Evolutionary conservation across 176 grass and related monocot species (phyloP), one percentile per base, ranked within the genome.

Genomic region (Oryza meyeriana): DNA sequence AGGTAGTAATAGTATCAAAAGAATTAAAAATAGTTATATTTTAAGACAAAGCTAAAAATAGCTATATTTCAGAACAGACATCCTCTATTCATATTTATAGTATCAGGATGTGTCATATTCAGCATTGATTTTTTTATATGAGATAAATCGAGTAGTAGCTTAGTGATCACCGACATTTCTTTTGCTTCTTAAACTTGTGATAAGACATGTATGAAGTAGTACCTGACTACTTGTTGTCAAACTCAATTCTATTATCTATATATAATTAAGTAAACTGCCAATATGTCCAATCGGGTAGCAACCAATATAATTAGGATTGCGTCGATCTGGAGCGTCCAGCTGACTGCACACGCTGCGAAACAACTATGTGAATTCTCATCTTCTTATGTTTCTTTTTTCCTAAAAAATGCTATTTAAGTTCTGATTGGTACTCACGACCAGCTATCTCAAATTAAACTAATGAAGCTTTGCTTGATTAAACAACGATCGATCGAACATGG

Each of bases 361-460:
- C 66, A 42, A 61, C 61, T 88, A 44, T 32, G 64, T 40, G 3
- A 63, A 35, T 11, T 65, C 33, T 72, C 24, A 9, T 20, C n/a
- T 71, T 77, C 79, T 14, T 42, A 33, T 14, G 57, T 72, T 77
- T 44, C 64, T 57, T 81, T 77, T 41, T 55, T n/a, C 6, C 2
- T n/a, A 22, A 58, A 33, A 16, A 34, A 31, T 52, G 26, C 41
- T 42, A 72, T 32, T 48, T 68, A 67, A 44, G 35, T 7, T 17
- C 66, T 78, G 83, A 90, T 78, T 74, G 79, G 24, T 30, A 86
- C 79, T 27, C 5, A 9, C 88, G 45, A 78, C 45, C 87, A 61
- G 31, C 74, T 75, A 27, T 36, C 62, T 35, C 31, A 13, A 79
- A 59, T 67, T 61, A 58, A 79, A 74, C 17, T 28, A 27, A 22